phyloP scores from a whole-genome alignment of 345 rosid genomes.

The Eucalyptus paniculata region DNA sequence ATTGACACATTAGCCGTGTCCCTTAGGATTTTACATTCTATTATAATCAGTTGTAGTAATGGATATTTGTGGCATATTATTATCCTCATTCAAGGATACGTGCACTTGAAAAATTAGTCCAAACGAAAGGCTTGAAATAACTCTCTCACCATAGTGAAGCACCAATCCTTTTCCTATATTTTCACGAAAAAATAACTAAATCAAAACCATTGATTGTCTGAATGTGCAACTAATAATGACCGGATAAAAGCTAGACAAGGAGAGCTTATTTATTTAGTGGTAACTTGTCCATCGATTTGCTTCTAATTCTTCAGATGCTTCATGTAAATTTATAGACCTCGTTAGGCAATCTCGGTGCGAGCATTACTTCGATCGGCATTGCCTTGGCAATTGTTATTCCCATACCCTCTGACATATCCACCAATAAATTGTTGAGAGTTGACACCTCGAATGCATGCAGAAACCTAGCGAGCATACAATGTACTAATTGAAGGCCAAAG shows the following conservation, averaged over 20 bases:
- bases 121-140: background rate
- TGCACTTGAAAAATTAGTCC: background rate
- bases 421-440: background rate
- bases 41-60: too few species aligned
- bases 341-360: slow-evolving; percentile 1
- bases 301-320: background rate
- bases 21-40: too few species aligned
- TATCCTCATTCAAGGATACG: background rate
- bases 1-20: too few species aligned
- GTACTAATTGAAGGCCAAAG: slow-evolving; percentile 4
- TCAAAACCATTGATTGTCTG: background rate
- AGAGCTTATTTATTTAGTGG: background rate
- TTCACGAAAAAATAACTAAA: too few species aligned
- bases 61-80: background rate
- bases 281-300: background rate
- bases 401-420: slow-evolving; percentile 3
- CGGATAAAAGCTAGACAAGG: background rate
- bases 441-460: slow-evolving; percentile 16
- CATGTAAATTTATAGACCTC: background rate
- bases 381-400: background rate
- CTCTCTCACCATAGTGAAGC: background rate
- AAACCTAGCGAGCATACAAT: slow-evolving; percentile 10
- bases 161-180: background rate
- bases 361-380: background rate
- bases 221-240: background rate